Evolutionary conservation across 2,329 filamentous ascomycete species (phyloP).

Genomic region (Macrophomina tecta): DNA sequence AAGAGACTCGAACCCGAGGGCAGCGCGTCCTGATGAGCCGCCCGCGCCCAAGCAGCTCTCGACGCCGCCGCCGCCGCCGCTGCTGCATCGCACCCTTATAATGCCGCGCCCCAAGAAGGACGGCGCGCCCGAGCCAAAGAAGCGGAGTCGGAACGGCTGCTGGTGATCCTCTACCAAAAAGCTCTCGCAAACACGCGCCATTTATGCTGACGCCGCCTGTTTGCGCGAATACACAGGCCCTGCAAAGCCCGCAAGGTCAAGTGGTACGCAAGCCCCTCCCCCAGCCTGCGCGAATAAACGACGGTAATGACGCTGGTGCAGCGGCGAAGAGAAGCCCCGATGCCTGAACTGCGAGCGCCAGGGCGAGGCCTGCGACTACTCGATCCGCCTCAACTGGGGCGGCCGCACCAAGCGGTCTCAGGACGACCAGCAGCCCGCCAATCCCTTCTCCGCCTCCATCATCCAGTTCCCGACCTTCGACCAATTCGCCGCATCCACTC

Average conservation of each 20-base stretch:
- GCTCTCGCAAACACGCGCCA: slow-evolving; percentile 8
- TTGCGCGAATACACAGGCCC: slow-evolving; percentile 59
- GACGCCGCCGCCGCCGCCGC: not conserved
- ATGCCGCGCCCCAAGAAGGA: slow-evolving; percentile 73
- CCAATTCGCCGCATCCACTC: not conserved
- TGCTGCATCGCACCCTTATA: not conserved
- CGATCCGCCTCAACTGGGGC: slow-evolving; percentile 81
- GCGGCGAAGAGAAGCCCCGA: slow-evolving; percentile 74
- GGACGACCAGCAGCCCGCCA: slow-evolving; percentile 37
- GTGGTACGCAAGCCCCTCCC: slow-evolving; percentile 57
- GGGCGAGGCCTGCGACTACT: slow-evolving; percentile 79
- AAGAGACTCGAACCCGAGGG: not conserved
- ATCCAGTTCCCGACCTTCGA: slow-evolving; percentile 28
- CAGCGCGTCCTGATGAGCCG: slow-evolving; percentile 8
- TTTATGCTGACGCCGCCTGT: slow-evolving; percentile 16
- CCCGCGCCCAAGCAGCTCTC: not conserved
- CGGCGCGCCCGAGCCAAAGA: slow-evolving; percentile 69
- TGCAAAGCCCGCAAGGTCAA: slow-evolving; percentile 82
- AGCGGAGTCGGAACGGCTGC: slow-evolving; percentile 70
- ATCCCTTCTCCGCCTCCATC: slow-evolving; percentile 33
- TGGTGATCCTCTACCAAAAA: slow-evolving; percentile 54
- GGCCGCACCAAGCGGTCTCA: slow-evolving; percentile 69
- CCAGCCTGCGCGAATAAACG: not conserved
- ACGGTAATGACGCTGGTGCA: slow-evolving; percentile 38
- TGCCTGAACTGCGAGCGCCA: slow-evolving; percentile 76